These are phyloP conservation scores for Stephania yunnanensis DNA, from an alignment of 164 flowering plant genomes.

Conservation along the genomic window DNA sequence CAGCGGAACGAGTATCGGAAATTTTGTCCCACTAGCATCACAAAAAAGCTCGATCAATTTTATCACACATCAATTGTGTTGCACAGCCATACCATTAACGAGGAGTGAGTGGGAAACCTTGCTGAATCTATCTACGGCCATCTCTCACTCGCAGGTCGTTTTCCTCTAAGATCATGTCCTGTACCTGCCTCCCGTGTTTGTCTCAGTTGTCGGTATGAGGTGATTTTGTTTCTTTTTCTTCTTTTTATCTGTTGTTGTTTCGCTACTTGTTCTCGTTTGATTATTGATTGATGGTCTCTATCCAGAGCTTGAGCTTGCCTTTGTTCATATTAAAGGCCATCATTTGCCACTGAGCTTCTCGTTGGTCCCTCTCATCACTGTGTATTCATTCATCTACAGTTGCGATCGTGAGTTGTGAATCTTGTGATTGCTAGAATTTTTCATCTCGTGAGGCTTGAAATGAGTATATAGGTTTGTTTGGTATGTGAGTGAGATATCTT, in stretches of 20 bases:
- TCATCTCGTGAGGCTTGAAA: neutral
- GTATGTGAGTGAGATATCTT: too few species aligned
- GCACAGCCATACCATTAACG: neutral
- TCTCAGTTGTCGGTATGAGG: neutral
- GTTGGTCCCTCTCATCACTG: neutral
- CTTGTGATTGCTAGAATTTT: neutral
- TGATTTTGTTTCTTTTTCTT: neutral
- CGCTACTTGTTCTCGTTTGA: neutral
- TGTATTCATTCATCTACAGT: neutral
- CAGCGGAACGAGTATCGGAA: conserved; percentile 58
- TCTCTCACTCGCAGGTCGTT: neutral
- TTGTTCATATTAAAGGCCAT: neutral
- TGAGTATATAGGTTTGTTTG: too few species aligned
- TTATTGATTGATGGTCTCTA: neutral
- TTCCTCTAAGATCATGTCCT: neutral
- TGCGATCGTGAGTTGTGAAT: neutral
- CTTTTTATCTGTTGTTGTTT: neutral
- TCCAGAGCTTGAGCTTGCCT: neutral
- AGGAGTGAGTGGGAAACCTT: neutral
- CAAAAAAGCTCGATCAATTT: neutral
- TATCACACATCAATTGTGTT: neutral
- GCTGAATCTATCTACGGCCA: neutral
- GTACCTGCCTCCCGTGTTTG: neutral
- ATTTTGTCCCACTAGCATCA: conserved; percentile 41
- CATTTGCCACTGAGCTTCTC: neutral